Base-by-base conservation (phyloP, 176 grass and related monocot species). In the Neostapfia colusana region DNA sequence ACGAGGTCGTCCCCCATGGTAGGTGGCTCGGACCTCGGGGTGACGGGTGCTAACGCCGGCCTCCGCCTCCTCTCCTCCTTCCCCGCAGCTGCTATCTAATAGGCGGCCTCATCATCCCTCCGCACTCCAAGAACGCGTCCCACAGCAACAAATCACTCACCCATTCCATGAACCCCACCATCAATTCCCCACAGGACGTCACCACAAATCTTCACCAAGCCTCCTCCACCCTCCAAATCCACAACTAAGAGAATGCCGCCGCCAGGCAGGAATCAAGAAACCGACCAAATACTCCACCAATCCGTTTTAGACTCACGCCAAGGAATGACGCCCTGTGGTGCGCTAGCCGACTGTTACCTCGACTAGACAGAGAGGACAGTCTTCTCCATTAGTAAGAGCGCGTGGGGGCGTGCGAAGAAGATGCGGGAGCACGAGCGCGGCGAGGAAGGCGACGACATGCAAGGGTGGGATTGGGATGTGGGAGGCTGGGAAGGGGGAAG, bases 91-190 rank as follows among this genome's bases (percentile, higher is more conserved):
- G 91, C 91, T 97, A 97, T 97, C 95, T 89, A 77, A 91, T 84
- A 31, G 95, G 95, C 17, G 95, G 91, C 62, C 84, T 90, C 72
- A 83, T 89, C 72, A 92, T 89, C 87, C 95, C 95, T 75, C 95
- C 91, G 73, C 91, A 93, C 89, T 97, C 95, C 86, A 97, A 44
- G 83, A 97, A 93, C 67, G 95, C 95, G 84, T 93, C 95, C 95
- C 95, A 97, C 51, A 93, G 81, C 64, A 97, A 73, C 79, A 45
- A 86, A 36, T 92, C 89, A 81, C 82, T 84, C 75, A 46, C 71
- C 84, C 95, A 92, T 85, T 90, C 89, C 95, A 97, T 93, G 79
- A 85, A 88, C 81, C 84, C 86, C 85, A 93, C 89, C 84, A 91
- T 89, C 82, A 81, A 91, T 79, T 75, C 83, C 71, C 65, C 69